Evolutionary conservation across 2,329 filamentous ascomycete species (phyloP), one percentile per base, ranked within the genome.

Genomic region (Penicillium frequentans): DNA sequence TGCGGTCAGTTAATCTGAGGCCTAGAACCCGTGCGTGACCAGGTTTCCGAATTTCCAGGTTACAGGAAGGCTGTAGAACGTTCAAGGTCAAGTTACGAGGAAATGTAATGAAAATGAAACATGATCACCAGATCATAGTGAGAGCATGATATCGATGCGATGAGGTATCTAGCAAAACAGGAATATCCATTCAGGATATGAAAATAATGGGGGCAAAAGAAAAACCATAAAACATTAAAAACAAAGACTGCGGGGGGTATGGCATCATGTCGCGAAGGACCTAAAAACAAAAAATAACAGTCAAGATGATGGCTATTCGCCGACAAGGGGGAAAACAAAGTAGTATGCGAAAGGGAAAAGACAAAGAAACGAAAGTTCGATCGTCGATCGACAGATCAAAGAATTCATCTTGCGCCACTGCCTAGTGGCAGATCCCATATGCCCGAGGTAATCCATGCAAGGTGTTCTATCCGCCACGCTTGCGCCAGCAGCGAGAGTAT

Each of bases 351-450:
- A 60, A 59, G 50, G 55, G 45, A 45, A 24, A 29, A 43, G 35
- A 43, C 24, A 50, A 58, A 52, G 39, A 55, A 58, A 55, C 46
- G 29, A 52, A 49, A 33, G 56, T 53, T 57, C 52, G 54, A 64
- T 64, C 61, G 49, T 57, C 49, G 59, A 63, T 65, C 63, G 56
- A 63, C 61, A 35, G 52, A 51, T 55, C 48, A 56, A 56, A 54
- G 53, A 29, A 56, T 45, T 51, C 55, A 59, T 63, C 56, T 55
- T 45, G 62, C 61, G 64, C 64, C 63, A 63, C 63, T 64, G 63
- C 63, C 64, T 57, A 66, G 64, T 60, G 62, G 63, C 64, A 66
- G 63, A 61, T 29, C 59, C 57, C 37, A 59, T 64, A 57, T 62
- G 39, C 57, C 57, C 64, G 7, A 39, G n/a, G 48, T 60, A 47